These are phyloP conservation scores for Lentinula lateritia DNA, from an alignment of 768 basidiomycete genomes.

Conservation along the genomic window DNA sequence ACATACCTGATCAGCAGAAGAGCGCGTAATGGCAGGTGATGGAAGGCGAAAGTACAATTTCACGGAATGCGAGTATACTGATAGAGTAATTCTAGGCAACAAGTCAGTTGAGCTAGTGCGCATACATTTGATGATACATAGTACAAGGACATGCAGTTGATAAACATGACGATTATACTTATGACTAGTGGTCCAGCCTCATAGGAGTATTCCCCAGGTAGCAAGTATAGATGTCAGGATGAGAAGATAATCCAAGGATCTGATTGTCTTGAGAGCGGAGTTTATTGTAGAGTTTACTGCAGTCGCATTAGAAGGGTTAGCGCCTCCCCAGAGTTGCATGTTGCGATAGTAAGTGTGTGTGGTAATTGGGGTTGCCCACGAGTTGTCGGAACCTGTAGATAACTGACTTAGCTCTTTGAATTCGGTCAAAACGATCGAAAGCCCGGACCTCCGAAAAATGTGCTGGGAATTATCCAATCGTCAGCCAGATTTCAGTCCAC, in stretches of 20 bases:
- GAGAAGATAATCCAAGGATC: not conserved
- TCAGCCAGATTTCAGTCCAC: not conserved
- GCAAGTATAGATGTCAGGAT: not conserved
- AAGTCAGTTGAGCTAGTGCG: no score
- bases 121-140: no score
- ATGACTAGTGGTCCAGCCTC: not conserved
- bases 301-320: constrained; percentile 34
- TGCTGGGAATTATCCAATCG: constrained; percentile 31
- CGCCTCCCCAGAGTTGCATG: constrained; percentile 58
- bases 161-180: not conserved
- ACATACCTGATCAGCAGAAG: not conserved
- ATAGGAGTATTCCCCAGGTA: not conserved
- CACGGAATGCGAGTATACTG: no score
- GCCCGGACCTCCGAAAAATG: constrained; percentile 71
- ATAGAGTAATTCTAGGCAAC: no score
- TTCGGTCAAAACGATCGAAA: not conserved
- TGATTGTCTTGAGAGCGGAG: not conserved
- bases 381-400: constrained; percentile 49
- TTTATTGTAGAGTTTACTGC: not conserved
- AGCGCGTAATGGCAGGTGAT: no score
- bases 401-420: no score
- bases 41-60: no score
- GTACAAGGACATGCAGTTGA: no score
- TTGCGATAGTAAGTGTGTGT: constrained; percentile 77
- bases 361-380: constrained; percentile 66